Base-by-base conservation (phyloP, 2,329 filamentous ascomycete species). In the Hypoxylon sp. region DNA sequence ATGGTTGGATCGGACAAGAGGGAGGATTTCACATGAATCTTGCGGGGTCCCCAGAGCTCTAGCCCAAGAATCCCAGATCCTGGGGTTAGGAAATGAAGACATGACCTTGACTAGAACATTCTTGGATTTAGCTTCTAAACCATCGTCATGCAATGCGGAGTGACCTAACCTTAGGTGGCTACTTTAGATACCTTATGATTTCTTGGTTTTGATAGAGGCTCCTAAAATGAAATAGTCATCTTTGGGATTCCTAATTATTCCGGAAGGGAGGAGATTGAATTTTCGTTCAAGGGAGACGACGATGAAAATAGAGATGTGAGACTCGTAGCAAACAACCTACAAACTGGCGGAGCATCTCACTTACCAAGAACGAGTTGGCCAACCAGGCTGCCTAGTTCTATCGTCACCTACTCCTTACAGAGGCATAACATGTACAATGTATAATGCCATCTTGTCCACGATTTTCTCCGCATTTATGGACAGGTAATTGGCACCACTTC, bases 41-140 rank as follows among this genome's bases (percentile, higher is more conserved):
- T 68, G 68, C 68, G 68, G 68, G 68, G 68, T 27, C 54, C 68
- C 68, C 68, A 52, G 58, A 62, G 32, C 27, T 39, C 64, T 17
- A 62, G 35, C 44, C 39, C 60, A 53, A 39, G 46, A 32, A 65
- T 50, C 53, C 59, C 35, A 54, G 52, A 60, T 57, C 59, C 59
- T 62, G 68, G 68, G 56, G 56, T 62, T 69, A 57, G 61, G 3
- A 60, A 59, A 60, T 52, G 57, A 70, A 37, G 52, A 62, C 29
- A 47, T 63, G 62, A 68, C 50, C 57, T 63, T 29, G 58, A 65
- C 65, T 70, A 70, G 35, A 32, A 47, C 52, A 46, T 57, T 70
- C 54, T 54, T 68, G 62, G 65, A 10, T 59, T 63, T 68, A 70
- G 65, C 47, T 68, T 63, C 47, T 6, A 70, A 48, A 39, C 58